Percentiles rank a stretch among this genome's conserved stretches.
Evolutionary conservation across 208 protist species (phyloP).

Genomic region (Novymonas esmeraldas): DNA sequence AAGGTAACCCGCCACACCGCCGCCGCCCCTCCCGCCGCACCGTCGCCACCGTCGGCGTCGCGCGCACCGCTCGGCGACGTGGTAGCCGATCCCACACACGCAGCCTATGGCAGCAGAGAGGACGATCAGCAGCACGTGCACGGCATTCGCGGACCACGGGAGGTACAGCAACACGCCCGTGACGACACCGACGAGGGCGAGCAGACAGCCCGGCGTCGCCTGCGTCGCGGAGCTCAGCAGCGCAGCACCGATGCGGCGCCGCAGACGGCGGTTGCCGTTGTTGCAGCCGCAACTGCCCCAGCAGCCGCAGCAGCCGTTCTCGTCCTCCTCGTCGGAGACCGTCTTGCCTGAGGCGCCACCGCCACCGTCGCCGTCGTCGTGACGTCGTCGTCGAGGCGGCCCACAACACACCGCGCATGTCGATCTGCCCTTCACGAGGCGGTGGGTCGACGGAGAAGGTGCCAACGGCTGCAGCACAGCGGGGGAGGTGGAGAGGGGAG

Average conservation of each 20-base stretch:
- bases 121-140: constrained; percentile 75
- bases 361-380: too few species aligned
- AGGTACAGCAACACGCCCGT: constrained; percentile 73
- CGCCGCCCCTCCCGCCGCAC: neutral
- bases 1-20: constrained; percentile 1
- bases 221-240: constrained; percentile 19
- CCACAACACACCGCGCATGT: too few species aligned
- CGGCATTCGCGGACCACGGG: constrained; percentile 60
- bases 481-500: neutral
- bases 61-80: constrained; percentile 6
- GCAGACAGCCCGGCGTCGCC: constrained; percentile 20
- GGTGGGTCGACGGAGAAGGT: neutral
- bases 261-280: neutral
- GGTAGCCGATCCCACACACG: constrained; percentile 48
- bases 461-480: neutral
- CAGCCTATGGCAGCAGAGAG: constrained; percentile 46
- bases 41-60: constrained; percentile 4
- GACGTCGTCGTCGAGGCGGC: too few species aligned
- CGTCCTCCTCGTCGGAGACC: neutral
- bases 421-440: too few species aligned
- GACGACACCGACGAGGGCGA: constrained; percentile 43
- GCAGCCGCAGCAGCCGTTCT: constrained; percentile 5
- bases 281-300: too few species aligned
- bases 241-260: constrained; percentile 10
- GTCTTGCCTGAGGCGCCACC: neutral